Conservation (phyloP, 148 eudicot genomes). For the Cornus florida region DNA sequence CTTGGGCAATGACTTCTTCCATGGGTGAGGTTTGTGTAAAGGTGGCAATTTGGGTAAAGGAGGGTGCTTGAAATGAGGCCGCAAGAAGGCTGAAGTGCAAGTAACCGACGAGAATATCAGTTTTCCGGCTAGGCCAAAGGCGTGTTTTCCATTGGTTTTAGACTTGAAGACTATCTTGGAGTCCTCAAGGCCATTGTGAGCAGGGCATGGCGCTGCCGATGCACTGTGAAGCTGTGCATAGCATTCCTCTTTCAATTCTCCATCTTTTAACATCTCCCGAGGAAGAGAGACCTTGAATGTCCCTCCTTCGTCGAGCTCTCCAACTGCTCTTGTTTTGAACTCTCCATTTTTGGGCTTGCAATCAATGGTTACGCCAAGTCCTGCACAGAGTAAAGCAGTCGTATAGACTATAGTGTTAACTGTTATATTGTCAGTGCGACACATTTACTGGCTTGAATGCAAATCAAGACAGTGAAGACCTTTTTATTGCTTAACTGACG, state of each 20-base stretch:
- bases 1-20: constrained; percentile 25
- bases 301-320: constrained; percentile 41
- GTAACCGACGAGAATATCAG: constrained; percentile 36
- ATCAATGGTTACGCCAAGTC: constrained; percentile 42
- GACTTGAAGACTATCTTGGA: constrained; percentile 37
- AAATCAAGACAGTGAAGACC: no score
- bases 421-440: no score
- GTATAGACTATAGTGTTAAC: no score
- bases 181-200: constrained; percentile 36
- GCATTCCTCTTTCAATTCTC: constrained; percentile 40
- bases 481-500: no score
- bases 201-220: constrained; percentile 40
- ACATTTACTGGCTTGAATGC: no score
- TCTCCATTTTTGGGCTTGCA: constrained; percentile 46
- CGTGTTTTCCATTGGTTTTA: constrained; percentile 22
- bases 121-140: constrained; percentile 28
- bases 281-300: constrained; percentile 41
- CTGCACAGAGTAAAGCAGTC: constrained; percentile 14
- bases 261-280: constrained; percentile 32
- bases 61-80: constrained; percentile 37
- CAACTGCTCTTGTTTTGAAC: constrained; percentile 30
- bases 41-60: constrained; percentile 25
- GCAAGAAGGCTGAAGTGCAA: constrained; percentile 44
- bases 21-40: constrained; percentile 12
- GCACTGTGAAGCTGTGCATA: constrained; percentile 56